Percentiles rank a stretch among this genome's conserved stretches.
Evolutionary conservation across 352 stramenopile species (phyloP).

Genomic region (Phytophthora foliorum): DNA sequence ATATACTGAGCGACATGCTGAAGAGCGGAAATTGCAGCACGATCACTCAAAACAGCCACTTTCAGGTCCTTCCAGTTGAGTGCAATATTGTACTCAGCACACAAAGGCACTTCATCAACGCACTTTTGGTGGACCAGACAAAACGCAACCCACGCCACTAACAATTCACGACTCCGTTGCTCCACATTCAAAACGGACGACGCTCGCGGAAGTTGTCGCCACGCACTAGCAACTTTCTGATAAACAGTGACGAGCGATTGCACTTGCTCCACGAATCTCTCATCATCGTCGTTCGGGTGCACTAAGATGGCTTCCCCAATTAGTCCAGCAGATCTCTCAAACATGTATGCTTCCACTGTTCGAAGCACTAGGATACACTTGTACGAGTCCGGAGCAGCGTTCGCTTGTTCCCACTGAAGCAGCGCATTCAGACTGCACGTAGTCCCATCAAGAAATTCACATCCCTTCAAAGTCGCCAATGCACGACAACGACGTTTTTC

Average conservation of each 20-base stretch:
- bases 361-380: conserved; percentile 32
- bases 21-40: conserved; percentile 39
- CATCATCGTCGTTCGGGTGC: conserved; percentile 7
- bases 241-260: conserved; percentile 31
- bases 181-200: conserved; percentile 38
- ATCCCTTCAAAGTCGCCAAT: conserved; percentile 26
- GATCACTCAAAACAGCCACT: conserved; percentile 44
- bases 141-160: conserved; percentile 59
- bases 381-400: conserved; percentile 9
- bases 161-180: conserved; percentile 46
- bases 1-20: conserved; percentile 49
- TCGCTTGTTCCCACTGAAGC: conserved; percentile 23
- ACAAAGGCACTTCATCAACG: conserved; percentile 6
- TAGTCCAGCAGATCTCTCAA: background rate
- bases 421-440: conserved; percentile 19
- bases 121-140: conserved; percentile 49
- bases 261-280: conserved; percentile 10
- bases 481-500: conserved; percentile 25
- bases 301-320: conserved; percentile 11
- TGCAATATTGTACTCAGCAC: conserved; percentile 51
- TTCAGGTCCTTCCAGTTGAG: conserved; percentile 49
- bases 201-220: conserved; percentile 19
- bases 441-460: conserved; percentile 19
- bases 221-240: conserved; percentile 16
- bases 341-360: conserved; percentile 38